Conservation (phyloP, 257 asterid species). For the Rhazya stricta region DNA sequence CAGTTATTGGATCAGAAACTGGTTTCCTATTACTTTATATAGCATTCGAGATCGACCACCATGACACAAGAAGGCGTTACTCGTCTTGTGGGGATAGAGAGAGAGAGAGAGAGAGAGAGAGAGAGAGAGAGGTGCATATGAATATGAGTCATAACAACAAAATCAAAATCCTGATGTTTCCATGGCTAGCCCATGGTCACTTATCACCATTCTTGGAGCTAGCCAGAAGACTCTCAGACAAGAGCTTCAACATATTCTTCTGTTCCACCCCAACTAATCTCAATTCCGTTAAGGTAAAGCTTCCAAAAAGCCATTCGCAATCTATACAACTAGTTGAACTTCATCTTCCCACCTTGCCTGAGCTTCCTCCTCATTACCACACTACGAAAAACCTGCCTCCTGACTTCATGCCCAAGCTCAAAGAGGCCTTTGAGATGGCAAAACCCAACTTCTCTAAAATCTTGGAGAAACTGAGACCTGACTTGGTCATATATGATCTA, state of each 20-base stretch:
- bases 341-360: constrained; percentile 26
- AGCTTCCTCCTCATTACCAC: constrained; percentile 37
- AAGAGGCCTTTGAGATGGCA: constrained; percentile 32
- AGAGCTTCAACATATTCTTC: constrained; percentile 27
- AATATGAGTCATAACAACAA: not conserved
- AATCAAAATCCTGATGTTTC: constrained; percentile 23
- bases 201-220: constrained; percentile 44
- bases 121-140: not conserved
- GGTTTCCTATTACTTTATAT: too few species aligned
- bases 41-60: too few species aligned
- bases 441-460: constrained; percentile 18
- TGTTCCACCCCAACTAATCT: constrained; percentile 44
- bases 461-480: constrained; percentile 24
- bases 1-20: too few species aligned
- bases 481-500: constrained; percentile 35
- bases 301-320: constrained; percentile 14
- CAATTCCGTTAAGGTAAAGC: constrained; percentile 28
- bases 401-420: constrained; percentile 35
- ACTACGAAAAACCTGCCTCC: constrained; percentile 59
- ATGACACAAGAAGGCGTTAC: too few species aligned
- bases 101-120: too few species aligned
- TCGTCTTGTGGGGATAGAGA: too few species aligned
- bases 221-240: constrained; percentile 30
- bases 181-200: constrained; percentile 57
- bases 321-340: constrained; percentile 30